Percentiles rank a stretch among this genome's conserved stretches.
These are phyloP conservation scores for Aspergillus sp. DNA, from an alignment of 2,329 filamentous ascomycete species.

Conservation along the genomic window DNA sequence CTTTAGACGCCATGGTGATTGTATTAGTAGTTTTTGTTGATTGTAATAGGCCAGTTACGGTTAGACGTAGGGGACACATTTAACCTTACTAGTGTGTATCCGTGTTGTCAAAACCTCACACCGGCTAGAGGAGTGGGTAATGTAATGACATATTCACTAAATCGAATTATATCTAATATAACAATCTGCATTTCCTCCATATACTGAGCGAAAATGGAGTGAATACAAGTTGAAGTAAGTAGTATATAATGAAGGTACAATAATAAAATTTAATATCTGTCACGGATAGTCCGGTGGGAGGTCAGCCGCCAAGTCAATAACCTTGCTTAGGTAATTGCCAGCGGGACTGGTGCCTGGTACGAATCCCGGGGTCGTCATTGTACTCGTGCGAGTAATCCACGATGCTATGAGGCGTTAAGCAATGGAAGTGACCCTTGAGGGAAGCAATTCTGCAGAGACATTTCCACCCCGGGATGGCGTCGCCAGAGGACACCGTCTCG, in stretches of 20 bases:
- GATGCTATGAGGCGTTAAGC: conserved; percentile 57
- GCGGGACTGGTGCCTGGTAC: conserved; percentile 55
- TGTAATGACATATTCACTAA: too few relatives aligned
- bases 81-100: too few relatives aligned
- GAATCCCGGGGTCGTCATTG: conserved; percentile 55
- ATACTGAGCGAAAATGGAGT: too few relatives aligned
- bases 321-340: conserved; percentile 41
- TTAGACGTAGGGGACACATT: too few relatives aligned
- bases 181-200: too few relatives aligned
- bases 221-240: too few relatives aligned
- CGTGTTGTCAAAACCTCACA: too few relatives aligned
- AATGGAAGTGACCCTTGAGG: conserved; percentile 57
- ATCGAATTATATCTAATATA: too few relatives aligned
- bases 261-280: conserved; percentile 34
- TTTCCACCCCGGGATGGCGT: conserved; percentile 57
- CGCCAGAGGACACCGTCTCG: conserved; percentile 53
- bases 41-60: neutral
- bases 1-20: neutral
- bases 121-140: too few relatives aligned
- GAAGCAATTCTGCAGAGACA: conserved; percentile 62
- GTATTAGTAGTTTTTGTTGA: neutral
- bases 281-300: conserved; percentile 46
- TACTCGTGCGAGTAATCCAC: conserved; percentile 59
- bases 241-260: too few relatives aligned
- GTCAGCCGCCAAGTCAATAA: conserved; percentile 37